These are phyloP conservation scores for Crataegus laevigata DNA, from an alignment of 306 rosid species.

Conservation along the genomic window DNA sequence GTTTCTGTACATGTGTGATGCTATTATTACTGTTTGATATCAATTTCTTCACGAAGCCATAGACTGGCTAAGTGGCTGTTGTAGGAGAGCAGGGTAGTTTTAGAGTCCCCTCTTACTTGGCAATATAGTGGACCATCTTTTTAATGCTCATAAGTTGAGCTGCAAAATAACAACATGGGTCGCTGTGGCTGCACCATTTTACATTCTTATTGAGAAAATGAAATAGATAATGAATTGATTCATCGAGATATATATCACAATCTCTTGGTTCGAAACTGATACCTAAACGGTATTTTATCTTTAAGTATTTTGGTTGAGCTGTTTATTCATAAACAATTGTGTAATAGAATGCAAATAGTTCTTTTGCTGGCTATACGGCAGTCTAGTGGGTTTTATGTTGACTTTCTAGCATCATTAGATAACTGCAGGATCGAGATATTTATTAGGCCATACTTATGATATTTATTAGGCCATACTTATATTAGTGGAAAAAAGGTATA, in stretches of 20 bases:
- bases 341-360: not conserved
- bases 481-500: not conserved
- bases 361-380: not conserved
- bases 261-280: not conserved
- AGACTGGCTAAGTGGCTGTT: not conserved
- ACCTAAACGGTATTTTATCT: not conserved
- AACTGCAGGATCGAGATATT: not conserved
- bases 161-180: not conserved
- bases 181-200: not conserved
- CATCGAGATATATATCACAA: not conserved
- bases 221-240: not conserved
- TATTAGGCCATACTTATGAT: not conserved
- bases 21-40: not conserved
- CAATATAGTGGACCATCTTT: not conserved
- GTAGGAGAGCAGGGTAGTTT: not conserved
- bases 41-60: not conserved
- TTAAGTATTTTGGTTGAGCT: not conserved
- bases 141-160: not conserved
- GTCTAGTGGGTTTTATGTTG: not conserved
- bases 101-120: not conserved
- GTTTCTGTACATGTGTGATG: not conserved
- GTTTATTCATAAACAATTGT: not conserved
- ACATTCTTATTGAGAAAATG: not conserved
- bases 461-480: not conserved
- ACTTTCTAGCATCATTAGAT: not conserved